Evolutionary conservation across 495 filamentous ascomycete genomes (phyloP), one percentile per base, ranked within the genome.

Genomic region (Xanthoparmelia taractica): DNA sequence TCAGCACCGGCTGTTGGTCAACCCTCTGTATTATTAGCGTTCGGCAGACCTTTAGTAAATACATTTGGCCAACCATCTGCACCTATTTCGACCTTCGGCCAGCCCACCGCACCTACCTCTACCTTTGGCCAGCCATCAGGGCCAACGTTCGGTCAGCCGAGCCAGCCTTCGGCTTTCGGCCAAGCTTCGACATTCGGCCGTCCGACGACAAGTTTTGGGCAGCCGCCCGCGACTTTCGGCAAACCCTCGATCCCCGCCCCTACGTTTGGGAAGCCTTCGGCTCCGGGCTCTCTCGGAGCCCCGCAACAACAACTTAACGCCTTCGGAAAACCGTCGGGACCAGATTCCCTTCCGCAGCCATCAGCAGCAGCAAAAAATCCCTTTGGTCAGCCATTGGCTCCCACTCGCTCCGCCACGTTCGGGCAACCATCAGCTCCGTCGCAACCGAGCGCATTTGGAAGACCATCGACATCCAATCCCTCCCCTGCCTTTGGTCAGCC

Each of bases 11-110:
- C 65, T 33, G 70, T 72, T 61, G 71, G 71, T 17, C 72, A 79
- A 50, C 67, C 75, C 5, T 60, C 75, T 55, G 33, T 73, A 61
- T 58, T 69, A 27, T 61, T 70, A 48, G 56, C 40, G n/a, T 65
- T 77, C 59, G 71, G 72, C 5, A 67, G 72, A 61, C 66, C 72
- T 40, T 60, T 70, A 23, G 57, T 60, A 38, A 41, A 63, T 43
- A 57, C 67, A 0, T 69, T 61, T 10, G 70, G 67, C 12, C 68
- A 75, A 50, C 63, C 72, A n/a, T 62, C 70, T 31, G 59, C 66
- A 38, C 55, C 67, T 57, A 60, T 58, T 23, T 67, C 69, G 60
- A 57, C 69, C 15, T 80, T 81, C 52, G 76, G 77, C 20, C 77
- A 80, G 59, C 73, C 77, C 38, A 67, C 69, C 27, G 61, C 61